Base-by-base conservation (phyloP, 192 early-diverging fungal species). In the Mycoemilia scoparia region DNA sequence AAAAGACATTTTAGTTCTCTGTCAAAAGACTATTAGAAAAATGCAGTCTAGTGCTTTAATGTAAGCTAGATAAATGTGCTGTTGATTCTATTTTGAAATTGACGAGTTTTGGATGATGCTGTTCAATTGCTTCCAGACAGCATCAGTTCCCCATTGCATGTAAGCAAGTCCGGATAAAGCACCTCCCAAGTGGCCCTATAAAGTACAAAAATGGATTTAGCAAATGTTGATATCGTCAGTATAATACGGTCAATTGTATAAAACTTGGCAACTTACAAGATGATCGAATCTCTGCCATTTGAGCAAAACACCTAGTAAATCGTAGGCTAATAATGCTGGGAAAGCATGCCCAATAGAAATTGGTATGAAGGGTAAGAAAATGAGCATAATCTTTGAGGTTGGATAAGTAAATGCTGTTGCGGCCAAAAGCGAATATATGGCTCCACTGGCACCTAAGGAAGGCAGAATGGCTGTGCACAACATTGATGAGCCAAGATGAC, bases 371-470 rank as follows among this genome's bases (percentile, higher is more conserved):
- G 73, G 66, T 16, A 80, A 43, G 39, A 80, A 77, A 13, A 81
- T 66, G 5, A 81, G 39, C 21, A 54, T 58, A 1, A 79, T 51
- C 12, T 59, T 59, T 7, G 70, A 41, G 14, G 73, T 37, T 0
- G 81, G 81, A 21, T 64, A 60, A 37, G 72, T 12, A 20, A 68
- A 48, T 16, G 72, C 70, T 0, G 61, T 64, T 0, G 66, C 63
- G 21, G 70, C 69, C 5, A 92, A 18, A 21, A 79, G 66, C 7
- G 71, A 71, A 39, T 73, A 89, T 9, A 87, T 50, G 2, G 81
- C 84, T 0, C 86, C 86, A 41, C 71, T 78, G 14, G 88, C 88
- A 13, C 88, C 88, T 22, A 92, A 51, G 12, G 69, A 66, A 2
- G 80, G 73, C 25, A 73, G 39, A 7, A 78, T 60, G 39, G 41